phyloP scores from a whole-genome alignment of 805 yeast species.

The Schizosaccharomyces japonicus region DNA sequence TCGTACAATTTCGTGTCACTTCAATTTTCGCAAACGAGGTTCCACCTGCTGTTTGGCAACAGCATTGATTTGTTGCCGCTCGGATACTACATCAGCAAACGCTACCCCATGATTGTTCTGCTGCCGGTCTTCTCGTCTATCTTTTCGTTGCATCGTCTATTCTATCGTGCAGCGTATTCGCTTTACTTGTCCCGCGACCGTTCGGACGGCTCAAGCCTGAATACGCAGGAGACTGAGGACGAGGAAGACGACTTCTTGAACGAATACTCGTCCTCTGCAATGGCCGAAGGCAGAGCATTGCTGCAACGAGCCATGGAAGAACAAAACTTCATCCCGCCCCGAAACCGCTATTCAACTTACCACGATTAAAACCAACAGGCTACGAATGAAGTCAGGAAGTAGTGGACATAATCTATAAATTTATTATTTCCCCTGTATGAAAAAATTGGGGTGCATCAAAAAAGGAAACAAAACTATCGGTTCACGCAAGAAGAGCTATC shows the following conservation, averaged over 20 bases:
- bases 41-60: background rate
- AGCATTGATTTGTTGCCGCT: background rate
- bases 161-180: background rate
- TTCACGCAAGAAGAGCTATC: too few species aligned
- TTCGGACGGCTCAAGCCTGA: background rate
- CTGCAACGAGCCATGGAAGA: too few species aligned
- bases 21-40: background rate
- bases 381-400: too few species aligned
- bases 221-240: background rate
- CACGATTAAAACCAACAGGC: too few species aligned
- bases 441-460: too few species aligned
- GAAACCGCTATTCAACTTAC: too few species aligned
- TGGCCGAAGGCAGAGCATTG: constrained; percentile 2
- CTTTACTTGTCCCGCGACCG: background rate
- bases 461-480: too few species aligned
- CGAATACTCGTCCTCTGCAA: background rate
- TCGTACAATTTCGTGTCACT: background rate
- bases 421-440: too few species aligned
- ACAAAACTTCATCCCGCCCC: too few species aligned
- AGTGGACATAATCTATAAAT: too few species aligned
- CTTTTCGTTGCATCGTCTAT: background rate
- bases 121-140: background rate
- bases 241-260: background rate
- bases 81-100: background rate
- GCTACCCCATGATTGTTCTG: background rate